Conservation (phyloP, 2,329 filamentous ascomycete species). For the Shiraia sp. region DNA sequence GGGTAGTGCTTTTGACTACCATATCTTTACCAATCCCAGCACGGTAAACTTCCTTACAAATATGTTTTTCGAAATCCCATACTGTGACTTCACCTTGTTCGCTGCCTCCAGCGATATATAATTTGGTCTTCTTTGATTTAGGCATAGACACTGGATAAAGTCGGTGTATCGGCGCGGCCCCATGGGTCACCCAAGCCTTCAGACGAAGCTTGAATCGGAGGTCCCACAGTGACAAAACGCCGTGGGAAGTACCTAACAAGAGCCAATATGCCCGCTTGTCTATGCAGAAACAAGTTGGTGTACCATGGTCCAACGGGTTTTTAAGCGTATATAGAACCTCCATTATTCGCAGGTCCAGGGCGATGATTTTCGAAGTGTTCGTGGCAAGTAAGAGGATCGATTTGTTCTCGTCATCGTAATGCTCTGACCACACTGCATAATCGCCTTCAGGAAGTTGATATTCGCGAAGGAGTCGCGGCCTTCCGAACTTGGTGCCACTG, state of each 20-base stretch:
- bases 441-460: constrained; percentile 77
- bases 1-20: constrained; percentile 60
- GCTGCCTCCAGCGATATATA: constrained; percentile 87
- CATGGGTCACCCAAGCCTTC: constrained; percentile 85
- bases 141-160: constrained; percentile 66
- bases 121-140: constrained; percentile 70
- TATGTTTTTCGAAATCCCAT: constrained; percentile 91
- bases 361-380: constrained; percentile 79
- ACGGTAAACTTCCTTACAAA: constrained; percentile 88
- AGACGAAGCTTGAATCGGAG: constrained; percentile 89
- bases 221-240: constrained; percentile 93
- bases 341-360: constrained; percentile 88
- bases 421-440: constrained; percentile 86
- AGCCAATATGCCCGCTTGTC: constrained; percentile 89
- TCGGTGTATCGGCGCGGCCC: constrained; percentile 77
- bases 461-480: constrained; percentile 69
- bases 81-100: constrained; percentile 87
- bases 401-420: constrained; percentile 79
- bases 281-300: constrained; percentile 87
- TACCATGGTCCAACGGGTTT: constrained; percentile 90
- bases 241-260: constrained; percentile 87
- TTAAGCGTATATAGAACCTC: constrained; percentile 75
- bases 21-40: constrained; percentile 49
- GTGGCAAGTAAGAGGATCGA: constrained; percentile 89
- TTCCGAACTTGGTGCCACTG: constrained; percentile 71